Percentiles rank a stretch among this genome's conserved stretches.
phyloP scores from a whole-genome alignment of 208 protist genomes.

The Trypanosoma congolense region DNA sequence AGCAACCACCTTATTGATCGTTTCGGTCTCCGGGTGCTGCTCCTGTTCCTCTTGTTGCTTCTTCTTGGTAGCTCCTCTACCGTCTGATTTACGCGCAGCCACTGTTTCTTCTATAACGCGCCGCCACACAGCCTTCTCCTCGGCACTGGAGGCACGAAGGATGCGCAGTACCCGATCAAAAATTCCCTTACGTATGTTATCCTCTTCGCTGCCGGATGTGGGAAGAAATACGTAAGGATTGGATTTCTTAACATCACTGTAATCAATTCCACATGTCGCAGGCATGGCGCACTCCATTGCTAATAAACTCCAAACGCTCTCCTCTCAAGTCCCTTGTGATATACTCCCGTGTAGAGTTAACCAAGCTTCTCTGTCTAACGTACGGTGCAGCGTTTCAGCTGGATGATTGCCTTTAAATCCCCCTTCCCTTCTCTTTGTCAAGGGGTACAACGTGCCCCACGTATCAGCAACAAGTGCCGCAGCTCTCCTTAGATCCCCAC shows the following conservation, averaged over 20 bases:
- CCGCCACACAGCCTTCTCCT: conserved; percentile 56
- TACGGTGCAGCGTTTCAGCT: too few relatives aligned
- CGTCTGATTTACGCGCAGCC: conserved; percentile 8
- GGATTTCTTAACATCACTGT: background rate
- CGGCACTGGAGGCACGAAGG: conserved; percentile 28
- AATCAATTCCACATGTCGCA: background rate
- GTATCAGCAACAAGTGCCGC: too few relatives aligned
- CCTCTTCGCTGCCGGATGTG: conserved; percentile 69
- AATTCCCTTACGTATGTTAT: conserved; percentile 85
- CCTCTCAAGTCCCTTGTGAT: too few relatives aligned
- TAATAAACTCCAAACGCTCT: too few relatives aligned
- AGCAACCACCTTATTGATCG: conserved; percentile 1
- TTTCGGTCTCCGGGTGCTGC: conserved; percentile 1
- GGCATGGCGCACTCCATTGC: conserved; percentile 4
- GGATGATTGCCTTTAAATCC: too few relatives aligned
- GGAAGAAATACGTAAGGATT: conserved; percentile 71
- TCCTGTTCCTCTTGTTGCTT: conserved; percentile 5
- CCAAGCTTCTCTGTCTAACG: too few relatives aligned
- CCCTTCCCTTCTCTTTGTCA: too few relatives aligned
- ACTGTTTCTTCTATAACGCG: conserved; percentile 46
- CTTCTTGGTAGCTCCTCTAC: background rate
- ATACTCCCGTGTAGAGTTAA: too few relatives aligned
- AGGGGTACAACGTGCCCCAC: too few relatives aligned
- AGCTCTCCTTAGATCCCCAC: too few relatives aligned
- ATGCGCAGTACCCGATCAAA: conserved; percentile 64